Base-by-base conservation (phyloP, 495 filamentous ascomycete species). In the Clohesyomyces aquaticus region DNA sequence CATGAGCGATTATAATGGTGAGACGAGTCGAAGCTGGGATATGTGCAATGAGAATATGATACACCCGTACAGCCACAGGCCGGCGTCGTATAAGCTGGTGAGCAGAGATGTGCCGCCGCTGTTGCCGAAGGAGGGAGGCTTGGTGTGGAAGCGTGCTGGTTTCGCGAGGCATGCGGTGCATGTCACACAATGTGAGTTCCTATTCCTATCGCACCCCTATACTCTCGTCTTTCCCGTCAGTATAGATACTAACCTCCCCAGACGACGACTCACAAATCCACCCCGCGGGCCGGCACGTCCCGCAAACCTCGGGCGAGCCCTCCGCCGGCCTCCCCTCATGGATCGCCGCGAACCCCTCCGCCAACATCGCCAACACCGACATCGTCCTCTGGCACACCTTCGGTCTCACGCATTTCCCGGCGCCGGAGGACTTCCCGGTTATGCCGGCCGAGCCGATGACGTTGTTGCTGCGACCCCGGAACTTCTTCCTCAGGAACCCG, bases 331-430 rank as follows among this genome's bases (percentile, higher is more conserved):
- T 97, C 0, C 88, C 91, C 0, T 83, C 87, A 63, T 97, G 93
- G 93, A 90, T 96, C 63, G 72, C 77, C n/a, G 86, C 82, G 6
- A 86, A 91, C 58, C 85, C 87, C n/a, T 78, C 76, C 43, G 84
- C 79, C 66, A 85, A 79, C 38, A 88, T 96, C 65, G 90, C 90
- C 25, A 89, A 96, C 76, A 89, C 86, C 6, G 90, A 98, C 75
- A 75, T 96, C 22, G 93, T 98, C 2, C 82, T 98, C 21, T 98
- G 93, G 93, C 93, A 98, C 75, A 98, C 93, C 0, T 98, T 96
- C 70, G 93, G 93, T 27, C 78, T 96, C 4, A 93, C 88, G 8
- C 93, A 98, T 74, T 96, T 96, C 81, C 93, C 93, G 0, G 76
- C 91, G 0, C 92, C 92, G 0, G 93, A 98, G 71, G 93, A 98